A percentile compares a stretch with the other conserved stretches of the same genome.
Conservation (phyloP, 1,284 basidiomycete genomes). For the Sporisorium exsertum region DNA sequence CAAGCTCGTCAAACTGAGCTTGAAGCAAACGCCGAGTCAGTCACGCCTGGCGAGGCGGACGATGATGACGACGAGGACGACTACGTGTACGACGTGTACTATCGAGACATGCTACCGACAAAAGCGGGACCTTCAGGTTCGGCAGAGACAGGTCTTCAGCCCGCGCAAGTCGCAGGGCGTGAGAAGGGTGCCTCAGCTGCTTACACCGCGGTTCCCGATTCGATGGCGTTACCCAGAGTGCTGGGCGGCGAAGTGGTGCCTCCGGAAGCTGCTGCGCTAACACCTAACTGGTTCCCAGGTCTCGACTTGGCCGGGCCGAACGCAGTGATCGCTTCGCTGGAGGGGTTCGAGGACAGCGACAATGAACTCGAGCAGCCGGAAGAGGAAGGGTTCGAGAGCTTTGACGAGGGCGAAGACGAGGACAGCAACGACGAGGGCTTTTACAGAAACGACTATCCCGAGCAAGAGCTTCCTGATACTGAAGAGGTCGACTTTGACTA, state of each 20-base stretch:
- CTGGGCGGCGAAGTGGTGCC: slow-evolving; percentile 44
- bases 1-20: background rate
- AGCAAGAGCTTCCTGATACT: slow-evolving; percentile 55
- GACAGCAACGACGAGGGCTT: slow-evolving; percentile 68
- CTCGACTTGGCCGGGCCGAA: slow-evolving; percentile 40
- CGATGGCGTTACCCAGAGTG: slow-evolving; percentile 42
- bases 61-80: slow-evolving; percentile 47
- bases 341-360: slow-evolving; percentile 46
- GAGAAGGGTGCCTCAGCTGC: slow-evolving; percentile 31
- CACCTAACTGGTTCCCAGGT: slow-evolving; percentile 27
- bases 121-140: slow-evolving; percentile 39
- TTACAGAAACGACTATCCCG: slow-evolving; percentile 66
- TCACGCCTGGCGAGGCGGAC: background rate
- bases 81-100: slow-evolving; percentile 67
- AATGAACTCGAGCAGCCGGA: slow-evolving; percentile 40
- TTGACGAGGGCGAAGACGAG: slow-evolving; percentile 64
- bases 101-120: slow-evolving; percentile 53
- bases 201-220: slow-evolving; percentile 25
- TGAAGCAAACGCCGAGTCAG: background rate
- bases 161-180: slow-evolving; percentile 46
- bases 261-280: slow-evolving; percentile 22
- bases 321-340: slow-evolving; percentile 33
- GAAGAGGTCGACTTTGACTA: slow-evolving; percentile 54
- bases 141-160: slow-evolving; percentile 35
- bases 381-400: slow-evolving; percentile 49